Percentiles rank a stretch among this genome's conserved stretches.
Conservation (phyloP, 2,329 filamentous ascomycete genomes). For the Sporothrix luriei region DNA sequence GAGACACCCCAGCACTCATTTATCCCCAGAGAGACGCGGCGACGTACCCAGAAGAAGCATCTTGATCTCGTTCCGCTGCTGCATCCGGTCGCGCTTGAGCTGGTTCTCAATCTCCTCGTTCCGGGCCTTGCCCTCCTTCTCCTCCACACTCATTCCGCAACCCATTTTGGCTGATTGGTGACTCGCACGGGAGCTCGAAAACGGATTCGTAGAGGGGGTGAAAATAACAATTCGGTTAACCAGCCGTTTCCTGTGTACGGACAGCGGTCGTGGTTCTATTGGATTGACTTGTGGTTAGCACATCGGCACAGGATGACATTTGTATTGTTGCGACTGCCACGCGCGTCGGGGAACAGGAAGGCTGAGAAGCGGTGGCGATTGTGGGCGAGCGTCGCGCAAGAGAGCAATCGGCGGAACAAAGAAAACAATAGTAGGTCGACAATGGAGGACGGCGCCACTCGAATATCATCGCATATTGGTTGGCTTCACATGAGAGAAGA, state of each 20-base stretch:
- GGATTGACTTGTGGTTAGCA: constrained; percentile 12
- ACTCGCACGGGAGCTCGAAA: constrained; percentile 15
- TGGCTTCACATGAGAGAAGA: not conserved
- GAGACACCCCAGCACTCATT: not conserved
- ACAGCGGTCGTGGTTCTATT: constrained; percentile 2
- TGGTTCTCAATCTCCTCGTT: constrained; percentile 99
- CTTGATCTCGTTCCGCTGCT: constrained; percentile 99
- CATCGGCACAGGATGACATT: not conserved
- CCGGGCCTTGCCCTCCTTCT: constrained; percentile 99
- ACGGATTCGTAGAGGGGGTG: not conserved
- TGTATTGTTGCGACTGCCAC: not conserved
- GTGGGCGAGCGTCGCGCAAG: not conserved
- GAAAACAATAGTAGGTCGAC: not conserved
- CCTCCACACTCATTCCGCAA: constrained; percentile 99
- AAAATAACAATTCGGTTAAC: not conserved
- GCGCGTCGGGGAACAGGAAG: not conserved
- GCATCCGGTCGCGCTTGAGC: constrained; percentile 96
- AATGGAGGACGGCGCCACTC: not conserved
- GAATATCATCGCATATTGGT: not conserved
- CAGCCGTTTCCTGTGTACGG: not conserved
- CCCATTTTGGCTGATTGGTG: constrained; percentile 73
- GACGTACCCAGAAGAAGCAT: constrained; percentile 93
- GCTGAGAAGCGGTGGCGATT: not conserved
- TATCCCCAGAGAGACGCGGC: not conserved
- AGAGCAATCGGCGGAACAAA: constrained; percentile 17